A percentile compares a stretch with the other conserved stretches of the same genome.
These are phyloP conservation scores for Rhodotorula sp. DNA, from an alignment of 1,284 basidiomycete species.

Conservation along the genomic window DNA sequence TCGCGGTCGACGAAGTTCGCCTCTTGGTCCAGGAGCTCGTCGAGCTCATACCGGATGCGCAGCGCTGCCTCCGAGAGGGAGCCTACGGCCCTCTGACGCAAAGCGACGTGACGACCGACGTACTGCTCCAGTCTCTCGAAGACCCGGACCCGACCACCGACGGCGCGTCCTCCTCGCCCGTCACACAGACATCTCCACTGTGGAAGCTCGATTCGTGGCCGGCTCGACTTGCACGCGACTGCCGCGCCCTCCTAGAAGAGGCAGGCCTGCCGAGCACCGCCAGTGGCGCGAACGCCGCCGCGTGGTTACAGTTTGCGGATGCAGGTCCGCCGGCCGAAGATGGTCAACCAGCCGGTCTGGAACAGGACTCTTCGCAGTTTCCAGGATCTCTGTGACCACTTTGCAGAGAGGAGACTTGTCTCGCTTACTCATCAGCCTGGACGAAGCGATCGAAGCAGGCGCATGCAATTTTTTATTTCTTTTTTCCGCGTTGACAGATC, in stretches of 20 bases:
- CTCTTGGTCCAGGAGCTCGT: conserved; percentile 31
- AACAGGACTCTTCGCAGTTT: background rate
- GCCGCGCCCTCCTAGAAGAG: conserved; percentile 35
- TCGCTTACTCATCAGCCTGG: no score
- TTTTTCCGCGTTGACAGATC: no score
- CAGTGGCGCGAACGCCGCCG: background rate
- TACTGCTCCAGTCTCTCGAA: conserved; percentile 13
- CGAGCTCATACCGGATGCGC: conserved; percentile 36
- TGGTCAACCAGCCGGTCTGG: background rate
- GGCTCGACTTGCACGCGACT: conserved; percentile 25
- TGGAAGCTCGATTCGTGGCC: conserved; percentile 31
- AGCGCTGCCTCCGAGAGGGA: conserved; percentile 28
- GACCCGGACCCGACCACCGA: background rate
- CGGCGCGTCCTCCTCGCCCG: background rate
- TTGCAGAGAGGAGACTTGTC: no score
- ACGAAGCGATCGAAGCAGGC: no score
- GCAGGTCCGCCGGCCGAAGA: background rate
- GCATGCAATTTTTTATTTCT: no score
- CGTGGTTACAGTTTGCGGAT: background rate
- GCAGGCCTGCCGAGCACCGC: conserved; percentile 24
- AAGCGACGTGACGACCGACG: background rate
- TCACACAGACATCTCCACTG: background rate
- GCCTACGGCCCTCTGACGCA: conserved; percentile 32
- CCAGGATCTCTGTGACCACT: no score
- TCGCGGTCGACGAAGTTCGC: conserved; percentile 27